Evolutionary conservation across 2,329 filamentous ascomycete species (phyloP), one percentile per base, ranked within the genome.

Genomic region (Trichoderma simmonsii): DNA sequence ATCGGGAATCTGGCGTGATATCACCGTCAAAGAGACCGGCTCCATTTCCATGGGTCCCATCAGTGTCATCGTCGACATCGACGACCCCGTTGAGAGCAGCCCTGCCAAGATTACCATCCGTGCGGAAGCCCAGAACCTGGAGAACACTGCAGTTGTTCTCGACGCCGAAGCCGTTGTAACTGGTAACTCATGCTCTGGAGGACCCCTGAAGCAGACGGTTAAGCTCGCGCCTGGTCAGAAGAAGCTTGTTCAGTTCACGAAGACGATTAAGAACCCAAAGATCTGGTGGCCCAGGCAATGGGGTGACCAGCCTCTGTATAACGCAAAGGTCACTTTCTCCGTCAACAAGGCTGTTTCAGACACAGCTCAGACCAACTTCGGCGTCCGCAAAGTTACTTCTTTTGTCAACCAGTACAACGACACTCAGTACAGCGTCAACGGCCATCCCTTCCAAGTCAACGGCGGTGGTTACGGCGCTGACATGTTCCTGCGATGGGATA

Each of bases 251-350:
- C 74, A 76, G 39, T 72, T 79, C 24, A 62, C 71, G n/a, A 73
- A 78, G 36, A 76, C 77, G 1, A 73, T 90, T 14, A 66, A 79
- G 0, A 79, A 84, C 1, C 86, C 88, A 0, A 75, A 83, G 14
- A 81, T 90, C 14, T 91, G 89, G 89, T 91, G 89, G 88, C 89
- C 89, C 0, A 85, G 82, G 54, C 80, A 83, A 64, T 91, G 89
- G 89, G 89, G 89, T 2, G 74, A 79, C 0, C 89, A 89, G 74
- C 86, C 86, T 0, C 77, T 89, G 6, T 89, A 89, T 73, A 75
- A 64, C 3, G 78, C 78, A 7, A 72, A 77, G 59, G 39, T 84
- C 6, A 77, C 77, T 1, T 76, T 80, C 6, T 76, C 75, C 3
- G 76, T 80, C 8, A 76, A 78, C 56, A 73, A 77, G 12, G 76